Evolutionary conservation across 768 basidiomycete genomes (phyloP).

Genomic region (Gyrodon lividus): DNA sequence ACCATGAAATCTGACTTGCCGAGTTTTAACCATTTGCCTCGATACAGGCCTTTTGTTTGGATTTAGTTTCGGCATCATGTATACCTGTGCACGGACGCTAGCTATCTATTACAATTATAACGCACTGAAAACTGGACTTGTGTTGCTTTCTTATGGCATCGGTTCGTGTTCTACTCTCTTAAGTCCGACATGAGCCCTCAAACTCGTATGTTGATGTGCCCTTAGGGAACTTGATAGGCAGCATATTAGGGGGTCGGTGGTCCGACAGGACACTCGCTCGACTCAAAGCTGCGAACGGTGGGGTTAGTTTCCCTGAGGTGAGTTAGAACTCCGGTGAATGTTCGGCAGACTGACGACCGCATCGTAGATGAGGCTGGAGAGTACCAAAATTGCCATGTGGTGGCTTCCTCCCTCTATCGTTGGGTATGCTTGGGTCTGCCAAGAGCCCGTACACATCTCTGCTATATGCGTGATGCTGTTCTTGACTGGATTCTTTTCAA

Average conservation of each 20-base stretch:
- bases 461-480: slow-evolving; percentile 76
- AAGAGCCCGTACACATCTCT: slow-evolving; percentile 61
- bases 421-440: slow-evolving; percentile 76
- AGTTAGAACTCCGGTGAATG: slow-evolving; percentile 8
- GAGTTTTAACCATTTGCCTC: neutral
- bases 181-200: neutral
- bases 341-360: neutral
- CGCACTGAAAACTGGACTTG: slow-evolving; percentile 72
- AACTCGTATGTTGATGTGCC: neutral
- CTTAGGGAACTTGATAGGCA: slow-evolving; percentile 50
- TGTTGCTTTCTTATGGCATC: slow-evolving; percentile 71
- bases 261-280: slow-evolving; percentile 49
- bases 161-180: slow-evolving; percentile 40
- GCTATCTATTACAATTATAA: slow-evolving; percentile 62
- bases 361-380: slow-evolving; percentile 69
- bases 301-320: slow-evolving; percentile 64
- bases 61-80: slow-evolving; percentile 66
- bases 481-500: slow-evolving; percentile 66
- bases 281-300: slow-evolving; percentile 49
- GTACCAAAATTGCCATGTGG: slow-evolving; percentile 56
- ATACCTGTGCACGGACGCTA: slow-evolving; percentile 75
- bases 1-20: neutral
- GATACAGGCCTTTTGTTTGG: slow-evolving; percentile 65
- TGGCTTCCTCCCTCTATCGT: slow-evolving; percentile 55
- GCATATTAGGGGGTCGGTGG: slow-evolving; percentile 60